phyloP scores from a whole-genome alignment of 1,284 basidiomycete genomes.

The Cryptococcus depauperatus region DNA sequence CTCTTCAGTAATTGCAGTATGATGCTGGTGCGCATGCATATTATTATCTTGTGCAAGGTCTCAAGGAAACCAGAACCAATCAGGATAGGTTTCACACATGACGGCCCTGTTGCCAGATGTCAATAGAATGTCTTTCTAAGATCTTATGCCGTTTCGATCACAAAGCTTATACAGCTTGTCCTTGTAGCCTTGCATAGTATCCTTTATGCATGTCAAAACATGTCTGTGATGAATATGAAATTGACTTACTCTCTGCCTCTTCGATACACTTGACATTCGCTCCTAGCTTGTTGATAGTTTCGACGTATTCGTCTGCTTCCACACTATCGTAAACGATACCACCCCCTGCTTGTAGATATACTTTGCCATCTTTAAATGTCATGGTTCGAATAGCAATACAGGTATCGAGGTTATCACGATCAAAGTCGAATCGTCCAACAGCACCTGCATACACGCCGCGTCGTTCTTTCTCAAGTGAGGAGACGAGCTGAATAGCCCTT shows the following conservation, averaged over 20 bases:
- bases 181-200: constrained; percentile 21
- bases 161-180: constrained; percentile 1
- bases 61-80: too few relatives aligned
- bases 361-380: constrained; percentile 88
- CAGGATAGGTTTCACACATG: too few relatives aligned
- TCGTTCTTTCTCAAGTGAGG: constrained; percentile 76
- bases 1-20: too few relatives aligned
- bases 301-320: constrained; percentile 93
- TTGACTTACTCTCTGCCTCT: constrained; percentile 73
- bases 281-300: constrained; percentile 91
- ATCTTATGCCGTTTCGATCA: too few relatives aligned
- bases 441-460: constrained; percentile 96
- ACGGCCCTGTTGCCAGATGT: too few relatives aligned
- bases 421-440: constrained; percentile 95
- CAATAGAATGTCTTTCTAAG: too few relatives aligned
- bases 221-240: not conserved
- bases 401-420: constrained; percentile 89
- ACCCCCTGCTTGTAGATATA: constrained; percentile 91
- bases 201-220: constrained; percentile 13
- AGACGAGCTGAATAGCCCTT: constrained; percentile 91
- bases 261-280: constrained; percentile 80
- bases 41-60: too few relatives aligned
- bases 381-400: constrained; percentile 99
- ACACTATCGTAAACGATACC: constrained; percentile 97
- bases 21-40: too few relatives aligned